phyloP scores from a whole-genome alignment of 2,329 filamentous ascomycete species.

The Penicillium sclerotiorum region DNA sequence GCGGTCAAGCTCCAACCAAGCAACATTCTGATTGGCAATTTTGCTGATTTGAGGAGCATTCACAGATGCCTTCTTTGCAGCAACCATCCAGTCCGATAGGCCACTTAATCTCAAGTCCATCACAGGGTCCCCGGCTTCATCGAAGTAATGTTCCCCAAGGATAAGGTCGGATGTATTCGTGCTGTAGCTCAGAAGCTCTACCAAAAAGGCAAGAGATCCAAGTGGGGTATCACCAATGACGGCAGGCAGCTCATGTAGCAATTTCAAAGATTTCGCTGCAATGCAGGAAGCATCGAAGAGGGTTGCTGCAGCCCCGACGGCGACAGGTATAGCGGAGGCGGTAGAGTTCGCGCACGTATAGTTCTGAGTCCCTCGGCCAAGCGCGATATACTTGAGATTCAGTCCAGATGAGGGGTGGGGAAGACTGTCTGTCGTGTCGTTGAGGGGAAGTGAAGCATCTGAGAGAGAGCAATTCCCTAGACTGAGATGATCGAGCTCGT shows the following conservation, averaged over 20 bases:
- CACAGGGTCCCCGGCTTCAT: constrained; percentile 26
- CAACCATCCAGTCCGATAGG: constrained; percentile 27
- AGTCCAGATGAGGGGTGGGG: constrained; percentile 31
- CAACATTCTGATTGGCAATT: constrained; percentile 24
- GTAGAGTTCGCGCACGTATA: constrained; percentile 33
- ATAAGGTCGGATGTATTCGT: constrained; percentile 25
- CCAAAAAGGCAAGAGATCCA: constrained; percentile 32
- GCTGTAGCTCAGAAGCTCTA: constrained; percentile 19
- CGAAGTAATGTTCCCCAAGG: constrained; percentile 43
- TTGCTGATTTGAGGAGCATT: constrained; percentile 24
- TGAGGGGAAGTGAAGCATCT: constrained; percentile 17
- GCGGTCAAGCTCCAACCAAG: constrained; percentile 37
- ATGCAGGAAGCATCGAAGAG: constrained; percentile 49
- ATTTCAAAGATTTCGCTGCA: constrained; percentile 26
- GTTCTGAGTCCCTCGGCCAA: constrained; percentile 55
- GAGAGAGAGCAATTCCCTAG: constrained; percentile 28
- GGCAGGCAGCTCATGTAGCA: constrained; percentile 34
- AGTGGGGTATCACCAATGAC: constrained; percentile 23
- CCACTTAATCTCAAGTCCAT: constrained; percentile 36
- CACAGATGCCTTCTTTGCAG: constrained; percentile 31
- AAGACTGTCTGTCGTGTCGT: constrained; percentile 26
- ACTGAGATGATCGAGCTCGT: constrained; percentile 23
- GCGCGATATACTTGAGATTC: constrained; percentile 47
- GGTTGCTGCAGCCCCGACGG: constrained; percentile 50
- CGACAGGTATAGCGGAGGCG: constrained; percentile 29